Base-by-base conservation (phyloP, 192 early-diverging fungal genomes). In the Linnemannia zychae region DNA sequence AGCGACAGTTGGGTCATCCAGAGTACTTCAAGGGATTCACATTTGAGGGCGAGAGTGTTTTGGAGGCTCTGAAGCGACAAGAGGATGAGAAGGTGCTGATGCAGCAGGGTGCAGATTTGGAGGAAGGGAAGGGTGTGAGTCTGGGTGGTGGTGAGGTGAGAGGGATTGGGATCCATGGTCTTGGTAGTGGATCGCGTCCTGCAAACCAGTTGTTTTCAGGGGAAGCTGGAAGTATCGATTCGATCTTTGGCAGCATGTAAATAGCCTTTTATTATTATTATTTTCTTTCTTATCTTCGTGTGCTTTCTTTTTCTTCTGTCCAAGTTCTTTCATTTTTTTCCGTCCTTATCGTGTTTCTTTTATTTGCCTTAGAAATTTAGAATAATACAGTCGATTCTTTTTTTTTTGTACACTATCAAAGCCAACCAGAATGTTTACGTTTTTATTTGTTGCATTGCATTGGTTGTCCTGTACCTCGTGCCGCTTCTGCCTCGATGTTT, bases 21-120 rank as follows among this genome's bases (percentile, higher is more conserved):
- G 87, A 92, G 67, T 93, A 94, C 75, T 94, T 94, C 74, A 84
- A 87, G 37, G 94, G 94, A 16, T 94, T 94, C 71, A 92, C 90
- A 7, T 94, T 90, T 78, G 82, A 87, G 48, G 86, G 86, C n/a
- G 86, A 87, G 70, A 85, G 83, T 74, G 52, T 85, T 24, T 48
- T 85, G 28, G 77, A 79, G 65, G 73, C 53, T 0, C 18, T 85
- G 76, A 85, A 85, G 37, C 77, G 83, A 5, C 83, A 85, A 31
- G 77, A 85, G 5, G 83, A 85, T 53, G 77, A 76, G 53, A 37
- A 66, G 4, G 40, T 60, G 37, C 6, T 36, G 47, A n/a, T 48
- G 11, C 36, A 63, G 28, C 3, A 40, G 36, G 12, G 33, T 38
- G 67, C 15, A 1, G 5, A 0, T 47, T 33, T 17, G 63, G 47